These are phyloP conservation scores for Canna indica DNA, from an alignment of 176 grass and related monocot species.

Conservation along the genomic window DNA sequence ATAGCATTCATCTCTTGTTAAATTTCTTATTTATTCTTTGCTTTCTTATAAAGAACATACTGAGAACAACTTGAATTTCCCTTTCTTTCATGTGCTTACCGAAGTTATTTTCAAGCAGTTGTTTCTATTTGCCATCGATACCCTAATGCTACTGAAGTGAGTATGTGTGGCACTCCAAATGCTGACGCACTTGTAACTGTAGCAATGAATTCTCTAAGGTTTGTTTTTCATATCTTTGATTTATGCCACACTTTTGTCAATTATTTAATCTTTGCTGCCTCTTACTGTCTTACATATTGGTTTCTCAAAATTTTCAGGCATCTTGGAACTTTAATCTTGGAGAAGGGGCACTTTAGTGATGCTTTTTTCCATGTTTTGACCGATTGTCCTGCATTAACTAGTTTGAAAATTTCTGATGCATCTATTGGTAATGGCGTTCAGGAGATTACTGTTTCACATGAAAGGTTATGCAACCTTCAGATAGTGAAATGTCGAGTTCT, in stretches of 20 bases:
- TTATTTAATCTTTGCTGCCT: background rate
- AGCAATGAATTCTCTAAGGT: conserved; percentile 62
- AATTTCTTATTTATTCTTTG: too few relatives aligned
- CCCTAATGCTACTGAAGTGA: conserved; percentile 56
- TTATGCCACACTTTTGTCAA: background rate
- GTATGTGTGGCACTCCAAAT: conserved; percentile 51
- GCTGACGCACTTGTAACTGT: conserved; percentile 57
- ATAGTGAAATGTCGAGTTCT: conserved; percentile 68
- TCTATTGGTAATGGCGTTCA: conserved; percentile 58
- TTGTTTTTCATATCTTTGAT: conserved; percentile 4
- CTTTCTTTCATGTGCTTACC: background rate
- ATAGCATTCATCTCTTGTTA: background rate
- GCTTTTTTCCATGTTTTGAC: conserved; percentile 58
- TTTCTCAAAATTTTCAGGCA: conserved; percentile 31
- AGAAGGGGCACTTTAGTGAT: conserved; percentile 61
- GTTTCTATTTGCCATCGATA: conserved; percentile 61
- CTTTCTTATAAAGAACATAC: background rate
- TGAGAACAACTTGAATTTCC: background rate
- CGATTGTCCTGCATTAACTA: conserved; percentile 48
- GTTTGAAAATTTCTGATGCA: conserved; percentile 64
- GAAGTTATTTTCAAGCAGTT: conserved; percentile 39
- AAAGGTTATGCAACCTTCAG: conserved; percentile 56
- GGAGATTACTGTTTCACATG: conserved; percentile 74
- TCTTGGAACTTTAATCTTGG: conserved; percentile 60
- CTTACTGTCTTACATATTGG: background rate